A percentile compares a stretch with the other conserved stretches of the same genome.
These are phyloP conservation scores for Raphanus sativus DNA, from an alignment of 345 rosid genomes.

Conservation along the genomic window DNA sequence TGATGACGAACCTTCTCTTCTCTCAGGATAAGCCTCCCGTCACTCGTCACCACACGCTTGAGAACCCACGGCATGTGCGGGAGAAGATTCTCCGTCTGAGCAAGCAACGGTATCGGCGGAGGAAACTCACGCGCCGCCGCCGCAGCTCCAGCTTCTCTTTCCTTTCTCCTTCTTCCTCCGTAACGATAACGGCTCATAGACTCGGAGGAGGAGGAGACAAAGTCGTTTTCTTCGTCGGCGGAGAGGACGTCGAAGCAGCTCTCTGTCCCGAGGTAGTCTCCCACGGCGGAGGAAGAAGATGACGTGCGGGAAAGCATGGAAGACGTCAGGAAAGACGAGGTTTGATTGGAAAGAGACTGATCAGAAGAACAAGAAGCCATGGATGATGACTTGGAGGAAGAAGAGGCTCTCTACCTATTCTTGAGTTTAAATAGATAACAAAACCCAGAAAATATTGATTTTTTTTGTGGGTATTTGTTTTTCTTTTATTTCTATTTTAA, in stretches of 20 bases:
- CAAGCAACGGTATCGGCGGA: slow-evolving; percentile 65
- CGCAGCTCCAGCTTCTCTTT: slow-evolving; percentile 39
- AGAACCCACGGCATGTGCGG: slow-evolving; percentile 68
- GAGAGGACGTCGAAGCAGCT: slow-evolving; percentile 61
- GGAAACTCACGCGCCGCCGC: slow-evolving; percentile 60
- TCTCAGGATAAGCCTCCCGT: slow-evolving; percentile 67
- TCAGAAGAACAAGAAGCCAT: slow-evolving; percentile 25
- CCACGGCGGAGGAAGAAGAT: slow-evolving; percentile 43
- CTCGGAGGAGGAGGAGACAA: neutral
- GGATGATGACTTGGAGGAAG: slow-evolving; percentile 27
- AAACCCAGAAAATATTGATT: slow-evolving; percentile 5
- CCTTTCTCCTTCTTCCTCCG: slow-evolving; percentile 38
- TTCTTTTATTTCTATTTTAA: neutral
- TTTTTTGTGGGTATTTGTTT: slow-evolving; percentile 28
- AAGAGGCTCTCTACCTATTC: slow-evolving; percentile 17
- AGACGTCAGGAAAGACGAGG: slow-evolving; percentile 26
- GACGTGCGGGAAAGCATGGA: slow-evolving; percentile 35
- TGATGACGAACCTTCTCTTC: slow-evolving; percentile 64
- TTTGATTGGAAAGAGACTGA: slow-evolving; percentile 28
- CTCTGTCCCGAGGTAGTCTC: slow-evolving; percentile 79
- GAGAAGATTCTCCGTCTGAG: slow-evolving; percentile 51
- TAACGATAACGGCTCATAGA: slow-evolving; percentile 11
- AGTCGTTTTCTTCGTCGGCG: slow-evolving; percentile 25
- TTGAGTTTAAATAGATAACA: slow-evolving; percentile 4
- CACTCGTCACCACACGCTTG: slow-evolving; percentile 54